These are phyloP conservation scores for Sarcomyxa edulis DNA, from an alignment of 768 basidiomycete species.

Conservation along the genomic window DNA sequence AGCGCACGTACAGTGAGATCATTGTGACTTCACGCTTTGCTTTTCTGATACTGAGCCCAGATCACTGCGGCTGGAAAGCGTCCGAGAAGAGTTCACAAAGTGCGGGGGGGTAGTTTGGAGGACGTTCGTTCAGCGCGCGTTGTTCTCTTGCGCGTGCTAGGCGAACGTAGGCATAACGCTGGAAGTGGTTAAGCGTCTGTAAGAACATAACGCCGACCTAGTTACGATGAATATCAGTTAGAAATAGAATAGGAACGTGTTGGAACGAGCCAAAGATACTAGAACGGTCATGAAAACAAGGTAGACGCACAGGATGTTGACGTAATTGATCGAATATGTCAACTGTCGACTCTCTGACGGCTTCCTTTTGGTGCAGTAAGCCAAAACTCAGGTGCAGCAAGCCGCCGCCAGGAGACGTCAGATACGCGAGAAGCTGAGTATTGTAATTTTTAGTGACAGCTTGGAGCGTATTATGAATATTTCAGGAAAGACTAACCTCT, in stretches of 20 bases:
- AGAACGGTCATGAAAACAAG: slow-evolving; percentile 1
- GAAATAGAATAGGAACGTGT: slow-evolving; percentile 9
- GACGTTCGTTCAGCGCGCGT: slow-evolving; percentile 19
- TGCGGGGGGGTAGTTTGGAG: too few species aligned
- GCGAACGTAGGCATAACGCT: slow-evolving; percentile 80
- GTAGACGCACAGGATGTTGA: slow-evolving; percentile 58
- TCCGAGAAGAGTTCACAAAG: slow-evolving; percentile 18
- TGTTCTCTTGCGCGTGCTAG: slow-evolving; percentile 66
- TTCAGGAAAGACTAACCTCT: slow-evolving; percentile 40
- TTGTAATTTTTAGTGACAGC: neutral
- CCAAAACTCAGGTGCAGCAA: slow-evolving; percentile 84
- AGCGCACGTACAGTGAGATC: too few species aligned
- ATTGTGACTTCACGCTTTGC: too few species aligned
- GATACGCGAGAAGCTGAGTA: slow-evolving; percentile 65
- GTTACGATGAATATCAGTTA: slow-evolving; percentile 5
- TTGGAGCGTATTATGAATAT: slow-evolving; percentile 3
- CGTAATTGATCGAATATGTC: slow-evolving; percentile 81
- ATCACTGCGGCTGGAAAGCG: slow-evolving; percentile 24
- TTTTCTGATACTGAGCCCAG: too few species aligned
- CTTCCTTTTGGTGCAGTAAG: slow-evolving; percentile 80
- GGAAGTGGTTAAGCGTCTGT: slow-evolving; percentile 80
- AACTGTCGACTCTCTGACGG: slow-evolving; percentile 71
- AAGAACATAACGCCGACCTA: slow-evolving; percentile 80
- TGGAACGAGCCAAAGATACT: neutral
- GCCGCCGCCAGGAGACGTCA: slow-evolving; percentile 75